Evolutionary conservation across 169 alveolate species (phyloP).

Genomic region (Plasmodium sp.): DNA sequence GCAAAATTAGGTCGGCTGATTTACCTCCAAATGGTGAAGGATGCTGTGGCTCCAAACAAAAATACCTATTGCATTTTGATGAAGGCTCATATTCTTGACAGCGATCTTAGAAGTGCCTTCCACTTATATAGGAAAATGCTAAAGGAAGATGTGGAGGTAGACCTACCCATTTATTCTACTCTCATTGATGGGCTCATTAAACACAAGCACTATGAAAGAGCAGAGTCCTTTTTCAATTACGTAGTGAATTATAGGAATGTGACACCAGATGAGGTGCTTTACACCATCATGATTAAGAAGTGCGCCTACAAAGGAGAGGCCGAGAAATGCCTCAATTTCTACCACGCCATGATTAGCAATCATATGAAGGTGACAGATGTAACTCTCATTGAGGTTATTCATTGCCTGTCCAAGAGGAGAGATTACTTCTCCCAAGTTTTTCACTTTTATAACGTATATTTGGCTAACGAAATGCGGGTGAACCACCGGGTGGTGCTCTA

Average conservation of each 20-base stretch:
- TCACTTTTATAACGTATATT: conserved; percentile 82
- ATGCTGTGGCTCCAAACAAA: conserved; percentile 81
- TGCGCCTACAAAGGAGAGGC: conserved; percentile 81
- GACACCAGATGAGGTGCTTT: conserved; percentile 88
- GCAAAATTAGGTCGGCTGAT: conserved; percentile 82
- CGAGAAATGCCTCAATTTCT: conserved; percentile 84
- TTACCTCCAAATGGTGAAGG: conserved; percentile 84
- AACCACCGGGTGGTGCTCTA: conserved; percentile 61
- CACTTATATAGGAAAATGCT: conserved; percentile 86
- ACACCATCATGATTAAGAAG: conserved; percentile 89
- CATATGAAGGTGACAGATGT: conserved; percentile 83
- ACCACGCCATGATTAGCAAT: conserved; percentile 83
- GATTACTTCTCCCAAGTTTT: conserved; percentile 83
- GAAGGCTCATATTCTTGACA: conserved; percentile 80
- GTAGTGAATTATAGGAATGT: conserved; percentile 86
- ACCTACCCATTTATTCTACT: conserved; percentile 83
- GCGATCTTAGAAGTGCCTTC: conserved; percentile 83
- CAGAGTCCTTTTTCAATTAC: conserved; percentile 86
- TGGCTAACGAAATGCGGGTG: conserved; percentile 83
- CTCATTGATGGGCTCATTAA: conserved; percentile 85
- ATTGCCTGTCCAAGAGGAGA: conserved; percentile 76
- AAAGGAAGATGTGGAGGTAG: conserved; percentile 81
- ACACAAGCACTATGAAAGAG: conserved; percentile 75
- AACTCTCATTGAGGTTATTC: conserved; percentile 86
- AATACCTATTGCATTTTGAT: conserved; percentile 85